A percentile compares a stretch with the other conserved stretches of the same genome.
These are phyloP conservation scores for Carnegiea gigantea DNA, from an alignment of 179 eudicot species.

Conservation along the genomic window DNA sequence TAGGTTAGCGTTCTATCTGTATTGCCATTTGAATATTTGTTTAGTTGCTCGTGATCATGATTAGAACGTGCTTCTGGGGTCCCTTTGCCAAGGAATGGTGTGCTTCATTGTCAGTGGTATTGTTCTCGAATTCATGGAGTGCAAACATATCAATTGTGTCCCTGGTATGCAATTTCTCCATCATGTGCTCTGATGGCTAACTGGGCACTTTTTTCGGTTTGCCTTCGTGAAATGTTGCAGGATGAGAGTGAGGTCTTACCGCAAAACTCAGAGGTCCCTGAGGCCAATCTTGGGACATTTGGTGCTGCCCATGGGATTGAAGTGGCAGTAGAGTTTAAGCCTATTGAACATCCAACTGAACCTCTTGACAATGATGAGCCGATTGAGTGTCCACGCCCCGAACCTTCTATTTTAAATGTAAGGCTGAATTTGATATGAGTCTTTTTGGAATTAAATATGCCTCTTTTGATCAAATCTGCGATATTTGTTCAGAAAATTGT, in stretches of 20 bases:
- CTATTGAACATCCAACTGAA: constrained; percentile 79
- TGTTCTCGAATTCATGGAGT: constrained; percentile 2
- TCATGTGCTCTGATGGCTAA: not conserved
- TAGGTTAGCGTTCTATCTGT: constrained; percentile 1
- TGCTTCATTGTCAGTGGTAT: constrained; percentile 29
- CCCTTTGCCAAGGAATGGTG: constrained; percentile 27
- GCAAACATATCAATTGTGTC: not conserved
- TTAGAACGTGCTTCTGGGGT: constrained; percentile 25
- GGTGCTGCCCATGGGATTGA: constrained; percentile 53
- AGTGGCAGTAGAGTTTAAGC: constrained; percentile 73
- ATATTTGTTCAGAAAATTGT: not conserved
- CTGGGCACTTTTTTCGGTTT: not conserved
- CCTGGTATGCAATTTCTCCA: not conserved
- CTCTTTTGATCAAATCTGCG: not conserved
- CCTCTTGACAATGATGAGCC: constrained; percentile 78
- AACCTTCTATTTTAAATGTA: constrained; percentile 91
- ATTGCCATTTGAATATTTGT: not conserved
- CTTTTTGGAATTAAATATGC: not conserved
- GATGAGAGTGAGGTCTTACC: constrained; percentile 48
- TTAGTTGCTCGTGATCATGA: constrained; percentile 19
- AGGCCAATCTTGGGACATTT: constrained; percentile 23
- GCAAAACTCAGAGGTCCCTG: constrained; percentile 34
- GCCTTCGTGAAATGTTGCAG: constrained; percentile 31
- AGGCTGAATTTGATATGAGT: constrained; percentile 31
- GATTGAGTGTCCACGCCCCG: constrained; percentile 80